Evolutionary conservation across 768 basidiomycete species (phyloP), one percentile per base, ranked within the genome.

Genomic region (Gelatoporia subvermispora): DNA sequence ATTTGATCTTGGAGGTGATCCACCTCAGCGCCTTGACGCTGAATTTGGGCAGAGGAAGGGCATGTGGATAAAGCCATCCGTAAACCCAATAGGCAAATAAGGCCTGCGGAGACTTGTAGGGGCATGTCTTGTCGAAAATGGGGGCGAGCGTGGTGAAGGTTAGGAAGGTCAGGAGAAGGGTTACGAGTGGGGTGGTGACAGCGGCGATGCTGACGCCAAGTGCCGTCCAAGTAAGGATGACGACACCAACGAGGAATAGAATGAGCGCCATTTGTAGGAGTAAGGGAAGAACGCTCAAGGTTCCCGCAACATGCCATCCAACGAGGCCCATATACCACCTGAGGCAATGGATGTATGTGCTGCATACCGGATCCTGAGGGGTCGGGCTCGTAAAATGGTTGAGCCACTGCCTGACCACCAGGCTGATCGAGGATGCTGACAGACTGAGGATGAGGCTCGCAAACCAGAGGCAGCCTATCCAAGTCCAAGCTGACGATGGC

Each of bases 361-460:
- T 31, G 28, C 28, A 13, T 13, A 7, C 13, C 7, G 28, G 28
- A 31, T 31, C 28, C 28, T 5, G 13, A 7, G 28, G 28, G 7
- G 13, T 5, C 13, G 28, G 28, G 28, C 28, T 13, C 5, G 28
- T 31, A 13, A 31, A 51, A 15, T 58, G 51, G 22, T 52, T 53
- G 43, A 56, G 45, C 54, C 57, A 59, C 37, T 56, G 55, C 47
- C 56, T 59, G 35, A 54, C 54, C 7, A 56, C 47, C 3, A 59
- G 43, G 18, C 52, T 54, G 16, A 59, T 44, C 16, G 48, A 59
- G 3, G 55, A 54, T 9, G 55, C 39, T 0, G 49, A 31, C 21
- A 56, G 42, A 21, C 51, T 51, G 37, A 41, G 51, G 15, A 59
- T 50, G 13, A 59, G 57, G 36, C 49, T 48, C 10, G 54, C 50